Percentiles rank a stretch among this genome's conserved stretches.
Evolutionary conservation across 2,329 filamentous ascomycete genomes (phyloP).

Genomic region (Fusarium setosum): DNA sequence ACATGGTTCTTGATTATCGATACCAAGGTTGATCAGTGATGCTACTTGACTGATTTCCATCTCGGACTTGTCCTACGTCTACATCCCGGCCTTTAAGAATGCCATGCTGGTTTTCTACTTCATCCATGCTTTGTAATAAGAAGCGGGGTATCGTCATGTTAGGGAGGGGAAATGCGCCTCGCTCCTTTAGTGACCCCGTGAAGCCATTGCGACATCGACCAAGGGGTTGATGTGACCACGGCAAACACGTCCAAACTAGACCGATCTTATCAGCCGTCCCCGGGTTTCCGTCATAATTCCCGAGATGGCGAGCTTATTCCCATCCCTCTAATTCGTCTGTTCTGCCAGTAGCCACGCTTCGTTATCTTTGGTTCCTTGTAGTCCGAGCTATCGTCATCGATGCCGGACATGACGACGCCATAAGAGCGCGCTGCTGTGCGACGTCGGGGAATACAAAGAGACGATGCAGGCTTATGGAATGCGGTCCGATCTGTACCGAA

Average conservation of each 20-base stretch:
- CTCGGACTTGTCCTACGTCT: not conserved
- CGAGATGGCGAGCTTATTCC: conserved; percentile 8
- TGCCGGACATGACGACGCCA: conserved; percentile 2
- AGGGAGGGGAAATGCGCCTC: not conserved
- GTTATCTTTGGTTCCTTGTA: not conserved
- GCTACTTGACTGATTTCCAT: not conserved
- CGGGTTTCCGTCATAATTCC: not conserved
- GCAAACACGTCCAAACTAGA: not conserved
- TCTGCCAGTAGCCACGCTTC: not conserved
- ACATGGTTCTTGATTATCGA: not conserved
- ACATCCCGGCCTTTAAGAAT: not conserved
- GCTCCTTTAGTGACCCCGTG: not conserved
- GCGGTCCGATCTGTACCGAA: not conserved
- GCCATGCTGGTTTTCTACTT: not conserved
- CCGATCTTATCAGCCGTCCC: not conserved
- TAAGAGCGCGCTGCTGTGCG: not conserved
- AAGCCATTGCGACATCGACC: conserved; percentile 1
- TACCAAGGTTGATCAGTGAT: not conserved
- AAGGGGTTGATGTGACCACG: not conserved
- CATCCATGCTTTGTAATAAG: not conserved
- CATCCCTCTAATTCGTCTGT: not conserved
- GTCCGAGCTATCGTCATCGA: conserved; percentile 5
- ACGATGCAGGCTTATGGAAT: not conserved
- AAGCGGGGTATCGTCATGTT: conserved; percentile 3
- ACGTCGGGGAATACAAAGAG: conserved; percentile 1